Evolutionary conservation across 2,329 filamentous ascomycete species (phyloP), one percentile per base, ranked within the genome.

Genomic region (Periconia digitata): DNA sequence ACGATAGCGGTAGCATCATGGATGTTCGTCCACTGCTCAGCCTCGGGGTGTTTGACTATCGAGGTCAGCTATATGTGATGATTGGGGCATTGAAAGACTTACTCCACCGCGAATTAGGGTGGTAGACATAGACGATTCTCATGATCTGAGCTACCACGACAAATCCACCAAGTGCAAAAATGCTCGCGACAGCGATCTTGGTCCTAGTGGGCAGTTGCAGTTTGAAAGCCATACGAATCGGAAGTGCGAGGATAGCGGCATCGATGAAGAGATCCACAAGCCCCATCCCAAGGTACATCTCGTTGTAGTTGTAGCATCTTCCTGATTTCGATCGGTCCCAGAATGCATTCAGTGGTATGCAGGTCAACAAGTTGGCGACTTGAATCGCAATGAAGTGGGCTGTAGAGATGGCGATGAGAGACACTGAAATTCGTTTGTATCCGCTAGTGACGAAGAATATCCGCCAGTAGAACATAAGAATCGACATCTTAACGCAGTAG

Each of bases 261-360:
- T 43, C 40, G 8, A 43, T 16, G 8, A 43, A 12, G 6, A 17
- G 13, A 32, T 43, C 40, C 8, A 43, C 18, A 10, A 43, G 15
- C 10, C 40, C 40, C 16, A 10, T 22, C 17, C 16, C 16, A 3
- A 43, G 40, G 20, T 16, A 16, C 5, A 16, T 37, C 8, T 32
- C 17, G 29, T 29, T 29, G 27, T 40, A 46, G 44, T 46, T 32
- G 22, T 40, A 27, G 18, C 44, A 40, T 32, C 27, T 46, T 6
- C 35, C 44, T 8, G 36, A 36, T n/a, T 40, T 46, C 10, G 32
- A 16, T 6, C 35, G 35, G 24, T 46, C 27, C 44, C 44, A 46
- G 27, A 40, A 40, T 16, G 35, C 8, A 17, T 46, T 36, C 35
- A 46, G 27, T 10, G 44, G 44, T 21, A 35, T 35, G 42, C 42